phyloP scores from a whole-genome alignment of 2,329 filamentous ascomycete species.

The Diaporthe amygdali region DNA sequence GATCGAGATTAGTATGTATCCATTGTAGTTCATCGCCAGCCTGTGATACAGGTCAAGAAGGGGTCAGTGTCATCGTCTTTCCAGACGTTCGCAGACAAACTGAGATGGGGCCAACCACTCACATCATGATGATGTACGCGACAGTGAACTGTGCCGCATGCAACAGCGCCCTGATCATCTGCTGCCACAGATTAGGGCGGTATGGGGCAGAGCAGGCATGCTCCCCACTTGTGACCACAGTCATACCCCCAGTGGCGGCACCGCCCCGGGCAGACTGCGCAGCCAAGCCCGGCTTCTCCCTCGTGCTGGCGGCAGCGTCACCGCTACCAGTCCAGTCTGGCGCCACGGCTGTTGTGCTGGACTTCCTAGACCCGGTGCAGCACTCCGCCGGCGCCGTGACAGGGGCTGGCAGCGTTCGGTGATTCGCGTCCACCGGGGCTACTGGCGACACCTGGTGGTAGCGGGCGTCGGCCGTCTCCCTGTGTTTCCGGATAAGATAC shows the following conservation, averaged over 20 bases:
- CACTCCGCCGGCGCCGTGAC: slow-evolving; percentile 16
- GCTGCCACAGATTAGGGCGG: slow-evolving; percentile 68
- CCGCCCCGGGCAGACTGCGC: neutral
- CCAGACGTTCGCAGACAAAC: neutral
- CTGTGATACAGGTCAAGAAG: slow-evolving; percentile 25
- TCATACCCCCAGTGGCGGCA: neutral
- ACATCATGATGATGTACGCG: slow-evolving; percentile 80
- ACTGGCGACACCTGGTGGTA: slow-evolving; percentile 27
- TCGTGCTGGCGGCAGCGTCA: neutral
- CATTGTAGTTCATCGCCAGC: slow-evolving; percentile 67
- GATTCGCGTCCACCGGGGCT: slow-evolving; percentile 16
- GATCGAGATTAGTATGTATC: slow-evolving; percentile 82
- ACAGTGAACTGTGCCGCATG: slow-evolving; percentile 76
- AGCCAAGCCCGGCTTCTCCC: neutral
- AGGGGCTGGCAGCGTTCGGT: neutral
- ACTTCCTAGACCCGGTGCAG: neutral
- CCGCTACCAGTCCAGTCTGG: neutral
- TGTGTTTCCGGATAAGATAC: slow-evolving; percentile 62
- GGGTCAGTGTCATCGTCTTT: neutral
- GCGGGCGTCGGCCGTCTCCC: slow-evolving; percentile 18
- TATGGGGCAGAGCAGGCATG: slow-evolving; percentile 32
- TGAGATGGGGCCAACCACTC: slow-evolving; percentile 25
- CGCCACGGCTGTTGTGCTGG: neutral
- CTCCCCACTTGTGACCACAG: neutral
- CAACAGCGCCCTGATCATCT: slow-evolving; percentile 68